Evolutionary conservation across 2,329 filamentous ascomycete genomes (phyloP).

Genomic region (Chaetomium globosum): DNA sequence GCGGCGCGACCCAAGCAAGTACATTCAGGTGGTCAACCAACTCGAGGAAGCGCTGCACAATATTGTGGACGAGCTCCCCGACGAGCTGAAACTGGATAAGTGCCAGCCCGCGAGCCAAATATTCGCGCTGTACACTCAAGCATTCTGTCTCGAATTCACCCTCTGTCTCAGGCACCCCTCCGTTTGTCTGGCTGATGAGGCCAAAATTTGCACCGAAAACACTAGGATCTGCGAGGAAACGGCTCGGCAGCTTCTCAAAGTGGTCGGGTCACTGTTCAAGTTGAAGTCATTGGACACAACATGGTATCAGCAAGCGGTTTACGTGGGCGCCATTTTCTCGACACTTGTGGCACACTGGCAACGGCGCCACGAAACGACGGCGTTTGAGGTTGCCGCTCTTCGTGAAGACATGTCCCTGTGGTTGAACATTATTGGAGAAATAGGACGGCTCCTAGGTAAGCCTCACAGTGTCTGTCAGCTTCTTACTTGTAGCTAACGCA

Average conservation of each 20-base stretch:
- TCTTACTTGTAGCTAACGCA: conserved; percentile 21
- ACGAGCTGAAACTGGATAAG: conserved; percentile 56
- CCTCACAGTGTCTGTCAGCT: too few relatives aligned
- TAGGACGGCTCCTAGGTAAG: conserved; percentile 67
- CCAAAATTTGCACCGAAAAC: conserved; percentile 61
- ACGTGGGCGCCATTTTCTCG: conserved; percentile 73
- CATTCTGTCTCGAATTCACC: conserved; percentile 59
- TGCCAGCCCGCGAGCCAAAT: conserved; percentile 49
- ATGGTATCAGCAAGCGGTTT: conserved; percentile 74
- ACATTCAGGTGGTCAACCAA: conserved; percentile 63
- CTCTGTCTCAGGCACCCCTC: conserved; percentile 65
- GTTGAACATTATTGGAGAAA: conserved; percentile 68
- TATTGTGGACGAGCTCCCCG: conserved; percentile 60
- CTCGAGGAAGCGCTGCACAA: conserved; percentile 67
- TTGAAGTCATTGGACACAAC: conserved; percentile 74
- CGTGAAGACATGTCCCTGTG: conserved; percentile 70
- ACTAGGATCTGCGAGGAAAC: conserved; percentile 68
- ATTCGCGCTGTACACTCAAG: conserved; percentile 58
- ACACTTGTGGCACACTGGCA: conserved; percentile 71
- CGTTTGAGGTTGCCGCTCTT: conserved; percentile 61
- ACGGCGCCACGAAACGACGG: conserved; percentile 61
- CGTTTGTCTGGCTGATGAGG: conserved; percentile 58
- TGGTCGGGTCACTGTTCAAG: conserved; percentile 61
- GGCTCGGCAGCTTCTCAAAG: conserved; percentile 64
- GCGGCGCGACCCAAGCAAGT: conserved; percentile 62